Evolutionary conservation across 1,139 yeast genomes (phyloP).

Genomic region (Yamadazyma sp.): DNA sequence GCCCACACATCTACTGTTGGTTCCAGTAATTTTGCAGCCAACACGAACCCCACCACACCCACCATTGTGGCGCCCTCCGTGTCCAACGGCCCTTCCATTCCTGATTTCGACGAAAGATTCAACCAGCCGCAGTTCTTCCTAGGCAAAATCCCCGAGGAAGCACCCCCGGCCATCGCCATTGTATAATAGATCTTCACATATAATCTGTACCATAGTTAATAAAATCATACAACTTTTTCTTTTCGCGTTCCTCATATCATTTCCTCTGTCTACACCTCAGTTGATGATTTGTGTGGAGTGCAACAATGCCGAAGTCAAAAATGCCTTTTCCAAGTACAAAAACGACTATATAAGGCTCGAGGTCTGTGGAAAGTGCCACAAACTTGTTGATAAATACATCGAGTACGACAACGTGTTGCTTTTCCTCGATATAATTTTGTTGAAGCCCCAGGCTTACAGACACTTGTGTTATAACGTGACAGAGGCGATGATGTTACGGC

Average conservation of each 20-base stretch:
- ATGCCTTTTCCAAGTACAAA: constrained; percentile 71
- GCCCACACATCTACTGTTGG: not conserved
- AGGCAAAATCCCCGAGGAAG: constrained; percentile 75
- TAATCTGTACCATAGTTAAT: not conserved
- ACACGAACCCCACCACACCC: not conserved
- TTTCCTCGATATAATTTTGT: constrained; percentile 75
- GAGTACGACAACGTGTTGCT: constrained; percentile 85
- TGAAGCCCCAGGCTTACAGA: constrained; percentile 87
- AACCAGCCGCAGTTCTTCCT: constrained; percentile 50
- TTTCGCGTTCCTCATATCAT: no score
- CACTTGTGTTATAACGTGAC: constrained; percentile 80
- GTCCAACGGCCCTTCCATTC: no score
- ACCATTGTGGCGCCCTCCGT: no score
- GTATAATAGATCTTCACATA: constrained; percentile 22
- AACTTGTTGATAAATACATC: constrained; percentile 85
- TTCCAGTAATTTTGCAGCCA: not conserved
- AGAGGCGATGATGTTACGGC: constrained; percentile 25
- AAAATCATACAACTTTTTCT: no score
- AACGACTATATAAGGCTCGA: constrained; percentile 80
- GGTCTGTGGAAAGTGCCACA: constrained; percentile 69
- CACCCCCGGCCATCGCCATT: constrained; percentile 56
- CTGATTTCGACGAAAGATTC: constrained; percentile 46
- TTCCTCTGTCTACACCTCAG: no score
- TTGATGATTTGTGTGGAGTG: constrained; percentile 90
- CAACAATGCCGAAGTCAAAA: constrained; percentile 53